phyloP scores from a whole-genome alignment of 2,329 filamentous ascomycete species.

The Pestalotiopsis sp. region DNA sequence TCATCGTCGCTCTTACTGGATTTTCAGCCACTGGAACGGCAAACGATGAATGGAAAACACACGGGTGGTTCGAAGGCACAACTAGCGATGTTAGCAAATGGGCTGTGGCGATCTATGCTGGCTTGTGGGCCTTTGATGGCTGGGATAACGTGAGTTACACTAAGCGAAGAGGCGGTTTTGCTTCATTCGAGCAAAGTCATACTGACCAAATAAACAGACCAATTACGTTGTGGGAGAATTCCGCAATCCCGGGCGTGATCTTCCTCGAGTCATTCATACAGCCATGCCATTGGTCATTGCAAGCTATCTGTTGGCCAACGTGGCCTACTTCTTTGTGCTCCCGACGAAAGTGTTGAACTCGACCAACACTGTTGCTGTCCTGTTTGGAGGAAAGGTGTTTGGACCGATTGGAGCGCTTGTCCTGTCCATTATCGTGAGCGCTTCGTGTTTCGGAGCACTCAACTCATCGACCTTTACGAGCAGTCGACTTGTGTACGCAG shows the following conservation, averaged over 20 bases:
- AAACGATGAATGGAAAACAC: slow-evolving; percentile 83
- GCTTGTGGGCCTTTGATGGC: slow-evolving; percentile 96
- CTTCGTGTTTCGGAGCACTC: slow-evolving; percentile 90
- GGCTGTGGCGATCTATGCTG: slow-evolving; percentile 93
- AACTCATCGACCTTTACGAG: slow-evolving; percentile 95
- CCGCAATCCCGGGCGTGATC: slow-evolving; percentile 84
- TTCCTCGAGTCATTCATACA: slow-evolving; percentile 93
- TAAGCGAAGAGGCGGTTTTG: too few species aligned
- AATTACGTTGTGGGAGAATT: slow-evolving; percentile 99
- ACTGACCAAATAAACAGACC: slow-evolving; percentile 58
- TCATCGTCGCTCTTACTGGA: slow-evolving; percentile 87
- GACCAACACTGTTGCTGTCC: slow-evolving; percentile 93
- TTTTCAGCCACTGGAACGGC: slow-evolving; percentile 75
- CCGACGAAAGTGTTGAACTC: slow-evolving; percentile 79
- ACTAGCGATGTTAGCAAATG: slow-evolving; percentile 79
- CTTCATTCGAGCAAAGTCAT: slow-evolving; percentile 10
- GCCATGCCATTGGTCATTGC: slow-evolving; percentile 93
- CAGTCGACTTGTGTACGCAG: slow-evolving; percentile 88
- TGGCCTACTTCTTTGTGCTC: slow-evolving; percentile 93
- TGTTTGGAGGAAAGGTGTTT: slow-evolving; percentile 89
- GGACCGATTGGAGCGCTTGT: slow-evolving; percentile 80
- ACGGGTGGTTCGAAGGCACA: slow-evolving; percentile 87
- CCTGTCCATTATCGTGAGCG: slow-evolving; percentile 85
- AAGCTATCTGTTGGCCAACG: slow-evolving; percentile 86
- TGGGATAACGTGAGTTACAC: slow-evolving; percentile 86